Evolutionary conservation across 1,139 yeast genomes (phyloP).

Genomic region (Sugiyamaella japonica): DNA sequence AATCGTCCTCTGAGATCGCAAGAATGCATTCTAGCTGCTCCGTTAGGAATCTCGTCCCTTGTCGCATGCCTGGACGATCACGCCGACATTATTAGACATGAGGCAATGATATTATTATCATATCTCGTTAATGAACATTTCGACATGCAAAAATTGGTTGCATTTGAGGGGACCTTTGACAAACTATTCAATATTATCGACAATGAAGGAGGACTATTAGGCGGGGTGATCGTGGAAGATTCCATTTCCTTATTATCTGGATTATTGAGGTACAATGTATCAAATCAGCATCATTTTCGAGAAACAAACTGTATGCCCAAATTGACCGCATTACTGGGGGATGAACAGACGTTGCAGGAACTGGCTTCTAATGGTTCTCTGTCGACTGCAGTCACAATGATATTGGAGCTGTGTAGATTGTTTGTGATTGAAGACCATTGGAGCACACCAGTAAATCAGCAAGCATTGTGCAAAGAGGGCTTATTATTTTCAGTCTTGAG

Average conservation of each 20-base stretch:
- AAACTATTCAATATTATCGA: conserved; percentile 71
- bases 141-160: conserved; percentile 89
- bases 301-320: conserved; percentile 79
- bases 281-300: conserved; percentile 84
- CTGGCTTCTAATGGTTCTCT: conserved; percentile 23
- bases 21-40: conserved; percentile 68
- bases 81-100: conserved; percentile 85
- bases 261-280: conserved; percentile 76
- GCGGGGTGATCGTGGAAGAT: conserved; percentile 93
- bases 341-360: conserved; percentile 9
- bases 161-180: conserved; percentile 92
- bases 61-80: conserved; percentile 68
- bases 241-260: conserved; percentile 74
- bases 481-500: conserved; percentile 64
- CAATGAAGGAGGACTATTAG: conserved; percentile 87
- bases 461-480: conserved; percentile 59
- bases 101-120: conserved; percentile 79
- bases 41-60: conserved; percentile 76
- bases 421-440: conserved; percentile 78
- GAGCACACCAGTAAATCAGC: conserved; percentile 61
- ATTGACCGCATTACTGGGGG: conserved; percentile 54
- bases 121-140: conserved; percentile 78
- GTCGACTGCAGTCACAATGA: conserved; percentile 54
- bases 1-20: conserved; percentile 75
- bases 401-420: conserved; percentile 70